These are phyloP conservation scores for Eucalyptus curtisii DNA, from an alignment of 345 rosid genomes.

Conservation along the genomic window DNA sequence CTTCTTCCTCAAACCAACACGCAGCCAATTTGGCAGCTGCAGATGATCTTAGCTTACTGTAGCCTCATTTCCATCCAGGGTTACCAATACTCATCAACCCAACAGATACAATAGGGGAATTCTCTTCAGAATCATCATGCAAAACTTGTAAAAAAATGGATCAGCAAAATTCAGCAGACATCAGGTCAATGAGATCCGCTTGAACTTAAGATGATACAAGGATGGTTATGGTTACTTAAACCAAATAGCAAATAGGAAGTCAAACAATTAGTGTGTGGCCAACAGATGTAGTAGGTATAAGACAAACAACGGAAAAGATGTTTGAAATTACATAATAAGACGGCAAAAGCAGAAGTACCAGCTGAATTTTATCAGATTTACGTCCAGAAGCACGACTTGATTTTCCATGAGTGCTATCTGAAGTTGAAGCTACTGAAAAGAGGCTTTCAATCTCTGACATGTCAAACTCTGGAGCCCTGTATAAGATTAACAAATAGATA, in stretches of 20 bases:
- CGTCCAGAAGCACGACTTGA: conserved; percentile 24
- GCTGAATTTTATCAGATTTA: conserved; percentile 79
- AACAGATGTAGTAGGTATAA: not conserved
- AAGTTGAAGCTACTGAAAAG: conserved; percentile 56
- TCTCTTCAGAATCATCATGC: not conserved
- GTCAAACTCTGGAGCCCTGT: conserved; percentile 93
- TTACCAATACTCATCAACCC: not conserved
- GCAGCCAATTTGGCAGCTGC: not conserved
- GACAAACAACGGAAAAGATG: not conserved
- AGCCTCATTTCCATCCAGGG: not conserved
- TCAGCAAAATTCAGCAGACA: not conserved
- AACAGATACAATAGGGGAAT: not conserved
- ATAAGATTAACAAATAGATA: not conserved
- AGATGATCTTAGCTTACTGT: not conserved
- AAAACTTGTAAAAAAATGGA: not conserved
- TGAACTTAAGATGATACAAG: not conserved
- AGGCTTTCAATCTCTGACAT: conserved; percentile 89
- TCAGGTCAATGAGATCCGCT: not conserved
- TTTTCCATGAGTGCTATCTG: conserved; percentile 33
- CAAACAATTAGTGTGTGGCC: not conserved
- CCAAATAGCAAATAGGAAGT: not conserved
- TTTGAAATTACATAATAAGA: not conserved
- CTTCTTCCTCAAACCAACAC: not conserved
- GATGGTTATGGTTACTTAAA: not conserved
- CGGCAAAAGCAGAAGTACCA: conserved; percentile 36